These are phyloP conservation scores for Magnolia kwangsiensis DNA, from an alignment of 164 flowering plant genomes.

Conservation along the genomic window DNA sequence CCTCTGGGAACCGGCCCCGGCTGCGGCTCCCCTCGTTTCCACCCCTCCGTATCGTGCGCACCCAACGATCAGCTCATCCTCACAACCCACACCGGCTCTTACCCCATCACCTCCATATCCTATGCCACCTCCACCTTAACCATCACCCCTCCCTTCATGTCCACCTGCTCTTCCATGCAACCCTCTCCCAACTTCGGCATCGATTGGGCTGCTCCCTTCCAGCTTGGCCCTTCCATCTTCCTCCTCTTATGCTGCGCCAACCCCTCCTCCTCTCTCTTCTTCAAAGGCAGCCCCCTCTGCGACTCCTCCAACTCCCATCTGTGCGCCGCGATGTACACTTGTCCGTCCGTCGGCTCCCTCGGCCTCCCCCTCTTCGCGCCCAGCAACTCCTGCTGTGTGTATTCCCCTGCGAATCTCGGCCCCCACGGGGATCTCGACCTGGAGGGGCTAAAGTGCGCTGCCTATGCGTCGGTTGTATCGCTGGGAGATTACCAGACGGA, in stretches of 20 bases:
- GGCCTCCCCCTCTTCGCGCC: constrained; percentile 38
- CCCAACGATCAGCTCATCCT: constrained; percentile 34
- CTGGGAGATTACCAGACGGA: constrained; percentile 40
- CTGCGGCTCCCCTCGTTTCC: constrained; percentile 54
- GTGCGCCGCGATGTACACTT: constrained; percentile 40
- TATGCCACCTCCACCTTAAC: constrained; percentile 38
- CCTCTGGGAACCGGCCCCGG: constrained; percentile 48
- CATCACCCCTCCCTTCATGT: constrained; percentile 45
- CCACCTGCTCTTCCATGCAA: constrained; percentile 49
- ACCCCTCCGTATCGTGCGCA: constrained; percentile 38
- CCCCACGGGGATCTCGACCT: constrained; percentile 34
- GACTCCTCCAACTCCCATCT: constrained; percentile 37
- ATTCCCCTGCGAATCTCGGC: constrained; percentile 42
- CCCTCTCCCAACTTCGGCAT: constrained; percentile 44
- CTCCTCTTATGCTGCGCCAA: constrained; percentile 39
- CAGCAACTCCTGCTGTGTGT: constrained; percentile 45
- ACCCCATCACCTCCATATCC: constrained; percentile 45
- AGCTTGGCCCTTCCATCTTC: constrained; percentile 41
- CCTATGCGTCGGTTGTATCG: constrained; percentile 33
- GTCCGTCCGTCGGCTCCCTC: constrained; percentile 35
- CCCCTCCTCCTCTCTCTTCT: constrained; percentile 33
- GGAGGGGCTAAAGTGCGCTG: constrained; percentile 25
- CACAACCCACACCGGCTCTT: constrained; percentile 49
- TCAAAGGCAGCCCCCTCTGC: constrained; percentile 31
- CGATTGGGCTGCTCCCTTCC: constrained; percentile 54